Conservation (phyloP, 805 yeast genomes). For the Teunomyces atbi region DNA sequence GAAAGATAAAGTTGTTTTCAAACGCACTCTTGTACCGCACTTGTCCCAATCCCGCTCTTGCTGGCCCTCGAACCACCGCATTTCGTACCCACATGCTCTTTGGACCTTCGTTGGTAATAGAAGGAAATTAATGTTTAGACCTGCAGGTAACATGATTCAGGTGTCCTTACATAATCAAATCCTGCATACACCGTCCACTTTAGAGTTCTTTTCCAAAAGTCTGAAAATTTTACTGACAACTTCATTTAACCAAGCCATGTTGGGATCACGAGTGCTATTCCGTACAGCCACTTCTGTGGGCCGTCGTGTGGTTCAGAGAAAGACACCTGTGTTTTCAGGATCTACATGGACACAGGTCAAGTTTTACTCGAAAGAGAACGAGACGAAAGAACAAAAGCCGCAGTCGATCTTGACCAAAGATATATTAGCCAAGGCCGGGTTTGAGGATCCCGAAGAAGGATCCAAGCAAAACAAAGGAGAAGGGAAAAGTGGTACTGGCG, state of each 20-base stretch:
- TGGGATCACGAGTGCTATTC: conserved; percentile 4
- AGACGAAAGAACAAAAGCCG: not conserved
- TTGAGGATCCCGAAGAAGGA: conserved; percentile 43
- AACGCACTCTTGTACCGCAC: conserved; percentile 3
- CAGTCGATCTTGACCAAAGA: conserved; percentile 67
- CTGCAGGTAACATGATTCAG: not conserved
- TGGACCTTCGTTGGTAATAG: too few species aligned
- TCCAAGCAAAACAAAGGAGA: conserved; percentile 12
- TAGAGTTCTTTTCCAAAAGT: not conserved
- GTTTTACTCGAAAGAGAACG: not conserved
- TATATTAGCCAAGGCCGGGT: conserved; percentile 78
- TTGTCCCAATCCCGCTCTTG: not conserved
- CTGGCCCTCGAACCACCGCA: not conserved
- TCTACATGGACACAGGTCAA: not conserved
- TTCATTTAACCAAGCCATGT: not conserved
- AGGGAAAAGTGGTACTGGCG: conserved; percentile 10
- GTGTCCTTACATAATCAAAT: not conserved
- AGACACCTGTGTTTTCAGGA: not conserved
- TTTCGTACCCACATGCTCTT: not conserved
- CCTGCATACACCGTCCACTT: not conserved
- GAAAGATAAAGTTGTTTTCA: conserved; percentile 12
- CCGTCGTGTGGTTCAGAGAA: not conserved
- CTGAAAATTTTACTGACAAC: not conserved
- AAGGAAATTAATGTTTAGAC: too few species aligned
- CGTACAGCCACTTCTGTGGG: conserved; percentile 1